Conservation (phyloP, 257 asterid genomes). For the Gentiana dahurica region DNA sequence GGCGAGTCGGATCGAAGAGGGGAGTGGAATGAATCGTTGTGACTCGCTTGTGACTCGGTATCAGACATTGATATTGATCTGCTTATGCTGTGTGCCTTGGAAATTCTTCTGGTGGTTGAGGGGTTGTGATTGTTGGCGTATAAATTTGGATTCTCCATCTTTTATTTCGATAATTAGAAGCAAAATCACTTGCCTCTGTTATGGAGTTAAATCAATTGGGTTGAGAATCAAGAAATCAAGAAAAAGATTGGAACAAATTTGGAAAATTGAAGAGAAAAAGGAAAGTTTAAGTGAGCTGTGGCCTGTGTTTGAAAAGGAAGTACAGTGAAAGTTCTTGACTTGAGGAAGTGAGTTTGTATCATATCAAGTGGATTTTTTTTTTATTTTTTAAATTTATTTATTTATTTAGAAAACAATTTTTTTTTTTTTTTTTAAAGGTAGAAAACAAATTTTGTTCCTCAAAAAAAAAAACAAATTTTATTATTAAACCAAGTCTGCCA, state of each 20-base stretch:
- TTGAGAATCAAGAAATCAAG: background rate
- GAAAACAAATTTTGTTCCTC: too few species aligned
- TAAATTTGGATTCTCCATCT: constrained; percentile 16
- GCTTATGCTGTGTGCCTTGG: constrained; percentile 13
- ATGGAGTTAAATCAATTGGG: background rate
- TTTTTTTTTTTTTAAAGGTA: too few species aligned
- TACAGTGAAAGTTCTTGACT: background rate
- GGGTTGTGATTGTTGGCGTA: constrained; percentile 1
- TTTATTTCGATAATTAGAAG: background rate
- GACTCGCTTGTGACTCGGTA: constrained; percentile 73
- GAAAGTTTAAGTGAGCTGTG: background rate
- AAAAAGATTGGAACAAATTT: background rate
- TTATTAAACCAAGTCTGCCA: too few species aligned
- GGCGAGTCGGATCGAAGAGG: constrained; percentile 72
- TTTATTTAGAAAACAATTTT: too few species aligned
- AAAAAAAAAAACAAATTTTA: too few species aligned
- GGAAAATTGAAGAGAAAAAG: background rate
- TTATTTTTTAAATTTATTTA: too few species aligned
- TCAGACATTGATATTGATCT: constrained; percentile 77
- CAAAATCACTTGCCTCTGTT: too few species aligned
- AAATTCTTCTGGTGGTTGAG: constrained; percentile 1
- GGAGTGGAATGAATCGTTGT: constrained; percentile 63
- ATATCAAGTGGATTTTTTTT: too few species aligned
- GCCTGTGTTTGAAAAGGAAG: background rate
- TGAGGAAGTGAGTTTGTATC: constrained; percentile 1